Base-by-base conservation (phyloP, 2,329 filamentous ascomycete genomes). In the Gaeumannomyces sp. region DNA sequence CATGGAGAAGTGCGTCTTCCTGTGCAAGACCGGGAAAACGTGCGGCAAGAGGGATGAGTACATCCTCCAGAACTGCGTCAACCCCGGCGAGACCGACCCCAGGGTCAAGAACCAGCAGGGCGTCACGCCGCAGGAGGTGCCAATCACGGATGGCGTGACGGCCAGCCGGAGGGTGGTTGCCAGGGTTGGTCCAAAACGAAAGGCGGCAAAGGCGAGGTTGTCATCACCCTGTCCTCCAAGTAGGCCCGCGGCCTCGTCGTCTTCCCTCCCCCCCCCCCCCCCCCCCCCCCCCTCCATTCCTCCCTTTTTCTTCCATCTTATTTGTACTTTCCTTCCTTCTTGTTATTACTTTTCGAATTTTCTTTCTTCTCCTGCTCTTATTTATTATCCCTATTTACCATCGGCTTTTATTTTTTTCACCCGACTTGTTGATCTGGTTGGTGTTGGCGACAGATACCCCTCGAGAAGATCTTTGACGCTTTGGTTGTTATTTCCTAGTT, bases 1-100 rank as follows among this genome's bases (percentile, higher is more conserved):
- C 69, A 76, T 80, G 75, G 65, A 73, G 27, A 73, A 68, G 6
- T 82, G 80, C 70, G 76, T 76, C 61, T 82, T 79, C 72, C 68
- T 71, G 69, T 81, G 79, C 74, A 73, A 73, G 66, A 66, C 65
- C 59, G 69, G 62, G n/a, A 69, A 69, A 33, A 73, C 71, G 13
- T 80, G 78, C 68, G 73, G 73, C 27, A 67, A 63, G 1, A 50
- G 71, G 35, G 68, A 68, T n/a, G 73, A 74, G 29, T 80, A 80
- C 70, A 65, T 72, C 25, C 73, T 81, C 60, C 65, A 72, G 65
- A 74, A 76, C 67, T 80, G 78, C 57, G 59, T n/a, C 28, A 31
- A n/a, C 28, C 22, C 22, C 59, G n/a, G n/a, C 45, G 45, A 53
- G 45, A 22, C 8, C 2, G n/a, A 53, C 45, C 45, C 45, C 45